Conservation (phyloP, 129 eudicot genomes). For the Artemisia argyi region DNA sequence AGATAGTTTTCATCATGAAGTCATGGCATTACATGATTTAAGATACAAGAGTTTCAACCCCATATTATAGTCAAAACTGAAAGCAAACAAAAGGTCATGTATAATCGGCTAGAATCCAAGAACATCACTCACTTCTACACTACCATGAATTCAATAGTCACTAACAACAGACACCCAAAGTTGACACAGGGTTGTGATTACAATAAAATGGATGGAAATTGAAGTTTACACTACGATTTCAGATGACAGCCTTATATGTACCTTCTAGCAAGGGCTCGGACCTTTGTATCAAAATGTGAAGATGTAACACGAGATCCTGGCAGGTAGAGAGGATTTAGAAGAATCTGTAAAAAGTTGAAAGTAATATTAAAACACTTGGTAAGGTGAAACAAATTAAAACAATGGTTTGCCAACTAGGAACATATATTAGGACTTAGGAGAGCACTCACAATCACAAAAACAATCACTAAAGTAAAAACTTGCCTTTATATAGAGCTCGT, state of each 20-base stretch:
- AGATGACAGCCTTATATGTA: slow-evolving; percentile 43
- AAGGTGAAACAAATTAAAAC: background rate
- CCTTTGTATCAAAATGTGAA: slow-evolving; percentile 88
- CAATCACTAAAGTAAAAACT: background rate
- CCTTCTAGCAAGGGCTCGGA: slow-evolving; percentile 85
- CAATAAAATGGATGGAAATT: slow-evolving; percentile 1
- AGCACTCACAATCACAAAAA: background rate
- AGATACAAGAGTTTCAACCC: background rate
- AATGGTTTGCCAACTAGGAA: background rate
- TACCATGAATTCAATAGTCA: background rate
- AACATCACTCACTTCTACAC: background rate
- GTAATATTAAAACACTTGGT: background rate
- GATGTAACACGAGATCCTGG: slow-evolving; percentile 91
- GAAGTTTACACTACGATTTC: background rate
- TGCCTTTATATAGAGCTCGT: slow-evolving; percentile 89
- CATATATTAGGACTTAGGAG: background rate
- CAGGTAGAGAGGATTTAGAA: slow-evolving; percentile 78
- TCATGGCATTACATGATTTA: slow-evolving; percentile 11
- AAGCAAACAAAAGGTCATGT: background rate
- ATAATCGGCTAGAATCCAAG: slow-evolving; percentile 10
- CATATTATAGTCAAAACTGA: background rate
- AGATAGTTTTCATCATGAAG: background rate
- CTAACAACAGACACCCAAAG: background rate
- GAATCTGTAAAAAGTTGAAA: slow-evolving; percentile 43
- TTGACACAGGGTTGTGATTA: background rate